phyloP scores from a whole-genome alignment of 2,329 filamentous ascomycete species.

The Fusarium incarnatum region DNA sequence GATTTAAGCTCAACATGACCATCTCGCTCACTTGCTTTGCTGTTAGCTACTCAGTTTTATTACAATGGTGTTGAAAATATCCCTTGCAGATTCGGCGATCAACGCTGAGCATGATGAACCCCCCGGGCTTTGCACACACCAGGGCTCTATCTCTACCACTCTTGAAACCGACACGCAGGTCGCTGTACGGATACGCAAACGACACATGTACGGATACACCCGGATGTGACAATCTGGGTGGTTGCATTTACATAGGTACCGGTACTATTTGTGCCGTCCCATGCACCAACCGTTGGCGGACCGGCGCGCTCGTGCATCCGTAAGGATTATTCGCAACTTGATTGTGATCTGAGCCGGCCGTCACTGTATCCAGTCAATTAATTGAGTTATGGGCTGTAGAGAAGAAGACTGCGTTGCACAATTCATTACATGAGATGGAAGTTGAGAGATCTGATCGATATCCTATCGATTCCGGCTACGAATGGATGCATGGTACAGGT shows the following conservation, averaged over 20 bases:
- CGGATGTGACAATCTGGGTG: conserved; percentile 8
- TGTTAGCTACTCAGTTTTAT: background rate
- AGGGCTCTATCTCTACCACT: conserved; percentile 42
- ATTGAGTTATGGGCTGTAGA: conserved; percentile 40
- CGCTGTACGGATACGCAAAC: conserved; percentile 11
- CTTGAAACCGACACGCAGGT: conserved; percentile 36
- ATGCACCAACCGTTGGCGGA: conserved; percentile 45
- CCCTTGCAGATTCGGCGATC: conserved; percentile 42
- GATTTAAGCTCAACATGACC: background rate
- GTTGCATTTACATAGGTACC: background rate
- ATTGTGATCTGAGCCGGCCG: conserved; percentile 39
- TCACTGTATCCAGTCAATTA: conserved; percentile 20
- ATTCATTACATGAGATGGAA: background rate
- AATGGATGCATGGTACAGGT: background rate
- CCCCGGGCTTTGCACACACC: conserved; percentile 39
- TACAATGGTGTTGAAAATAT: conserved; percentile 18
- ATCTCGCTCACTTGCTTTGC: background rate
- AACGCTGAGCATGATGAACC: conserved; percentile 34
- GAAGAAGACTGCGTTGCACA: conserved; percentile 45
- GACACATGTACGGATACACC: conserved; percentile 2
- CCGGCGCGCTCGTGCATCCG: conserved; percentile 54
- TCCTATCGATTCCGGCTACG: background rate
- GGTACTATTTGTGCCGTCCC: background rate
- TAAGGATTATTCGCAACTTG: conserved; percentile 47
- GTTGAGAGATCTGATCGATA: background rate